Base-by-base conservation (phyloP, 1,284 basidiomycete genomes). In the Marasmius oreades region DNA sequence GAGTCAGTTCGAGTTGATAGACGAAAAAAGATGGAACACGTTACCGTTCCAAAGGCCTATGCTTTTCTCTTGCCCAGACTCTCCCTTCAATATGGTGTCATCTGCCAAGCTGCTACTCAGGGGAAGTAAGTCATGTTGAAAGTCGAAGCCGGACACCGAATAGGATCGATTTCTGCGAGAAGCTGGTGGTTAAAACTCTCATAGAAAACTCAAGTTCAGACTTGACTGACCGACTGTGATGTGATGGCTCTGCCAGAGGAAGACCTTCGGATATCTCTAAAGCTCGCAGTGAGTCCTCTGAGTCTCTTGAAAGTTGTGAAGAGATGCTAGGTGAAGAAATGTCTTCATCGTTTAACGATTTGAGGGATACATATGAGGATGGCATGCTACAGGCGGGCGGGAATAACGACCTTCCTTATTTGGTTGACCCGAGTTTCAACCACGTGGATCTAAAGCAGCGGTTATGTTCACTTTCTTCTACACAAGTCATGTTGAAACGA, bases 141-240 rank as follows among this genome's bases (percentile, higher is more conserved):
- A 93, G 63, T 92, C 84, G 67, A 93, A 92, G 10, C 86, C 86
- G 1, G 85, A 78, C 34, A 88, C 70, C n/a, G 89, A 92, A 68
- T 85, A 85, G 2, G 87, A 85, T 16, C 88, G 77, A 50, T 70
- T 70, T 34, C 82, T 78, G 63, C 56, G n/a, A 16, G 39, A 42
- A 42, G n/a, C 1, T 7, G 5, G n/a, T 7, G 61, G 61, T 48
- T 62, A 47, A 33, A 7, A 18, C 26, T 16, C 37, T n/a, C 2
- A 34, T 34, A 33, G 18, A n/a, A 24, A 12, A 20, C 11, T 42
- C 6, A n/a, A 22, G 1, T 31, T 22, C 8, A 12, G n/a, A 31
- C 18, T 33, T 36, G 51, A 55, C 64, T 47, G 61, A 73, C 73
- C 71, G 70, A 57, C 62, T 64, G 52, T 64, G 65, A 64, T 64